A percentile compares a stretch with the other conserved stretches of the same genome.
These are phyloP conservation scores for Apiotrichum domesticum DNA, from an alignment of 1,284 basidiomycete genomes.

Conservation along the genomic window DNA sequence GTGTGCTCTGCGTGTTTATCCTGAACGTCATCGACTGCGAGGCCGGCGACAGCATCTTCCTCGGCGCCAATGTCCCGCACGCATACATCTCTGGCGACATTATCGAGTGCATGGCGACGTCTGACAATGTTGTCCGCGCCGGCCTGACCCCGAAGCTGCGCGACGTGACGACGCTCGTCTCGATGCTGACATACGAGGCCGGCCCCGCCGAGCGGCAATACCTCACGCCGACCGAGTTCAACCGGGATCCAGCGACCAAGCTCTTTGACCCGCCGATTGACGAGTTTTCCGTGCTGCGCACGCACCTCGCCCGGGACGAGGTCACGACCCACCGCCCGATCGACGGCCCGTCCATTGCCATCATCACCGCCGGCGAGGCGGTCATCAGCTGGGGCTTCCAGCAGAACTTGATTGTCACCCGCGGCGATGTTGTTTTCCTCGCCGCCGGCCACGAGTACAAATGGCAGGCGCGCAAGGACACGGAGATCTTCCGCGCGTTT, in stretches of 20 bases:
- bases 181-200: slow-evolving; percentile 79
- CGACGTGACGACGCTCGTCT: slow-evolving; percentile 83
- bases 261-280: slow-evolving; percentile 93
- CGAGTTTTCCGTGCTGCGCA: slow-evolving; percentile 81
- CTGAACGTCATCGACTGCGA: slow-evolving; percentile 78
- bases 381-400: slow-evolving; percentile 27
- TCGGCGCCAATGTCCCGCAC: slow-evolving; percentile 93
- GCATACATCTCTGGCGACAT: slow-evolving; percentile 94
- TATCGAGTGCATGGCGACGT: slow-evolving; percentile 96
- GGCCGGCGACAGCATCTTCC: slow-evolving; percentile 85
- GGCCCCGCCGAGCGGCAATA: slow-evolving; percentile 64
- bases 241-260: slow-evolving; percentile 20
- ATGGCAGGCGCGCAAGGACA: slow-evolving; percentile 47
- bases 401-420: slow-evolving; percentile 52
- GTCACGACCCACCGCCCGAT: slow-evolving; percentile 54
- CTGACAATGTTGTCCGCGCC: slow-evolving; percentile 97
- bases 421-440: slow-evolving; percentile 78
- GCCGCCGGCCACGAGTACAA: slow-evolving; percentile 62
- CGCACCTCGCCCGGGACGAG: slow-evolving; percentile 51
- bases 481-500: slow-evolving; percentile 71
- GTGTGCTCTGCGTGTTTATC: slow-evolving; percentile 85
- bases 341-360: slow-evolving; percentile 75
- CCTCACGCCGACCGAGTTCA: slow-evolving; percentile 58
- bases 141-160: slow-evolving; percentile 95
- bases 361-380: slow-evolving; percentile 69